Conservation (phyloP, 163 green algal species). For the Chloromonas sp. region DNA sequence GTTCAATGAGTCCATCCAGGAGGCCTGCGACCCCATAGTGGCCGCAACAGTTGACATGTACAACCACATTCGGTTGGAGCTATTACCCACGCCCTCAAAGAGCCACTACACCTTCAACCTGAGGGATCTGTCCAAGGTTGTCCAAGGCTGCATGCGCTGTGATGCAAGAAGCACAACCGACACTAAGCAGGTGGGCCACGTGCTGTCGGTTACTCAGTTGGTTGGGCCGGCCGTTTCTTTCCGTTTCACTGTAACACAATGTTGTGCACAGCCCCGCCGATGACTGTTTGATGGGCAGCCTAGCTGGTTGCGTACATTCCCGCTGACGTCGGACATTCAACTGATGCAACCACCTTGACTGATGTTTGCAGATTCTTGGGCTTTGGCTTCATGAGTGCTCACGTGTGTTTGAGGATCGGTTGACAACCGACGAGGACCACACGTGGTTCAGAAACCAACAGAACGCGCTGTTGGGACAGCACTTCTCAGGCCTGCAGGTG, state of each 20-base stretch:
- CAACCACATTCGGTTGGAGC: conserved; percentile 62
- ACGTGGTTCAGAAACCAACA: conserved; percentile 60
- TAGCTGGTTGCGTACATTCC: neutral
- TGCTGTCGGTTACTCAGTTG: neutral
- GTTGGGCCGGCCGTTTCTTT: too few relatives aligned
- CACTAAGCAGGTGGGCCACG: conserved; percentile 23
- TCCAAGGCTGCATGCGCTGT: conserved; percentile 74
- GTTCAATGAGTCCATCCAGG: conserved; percentile 35
- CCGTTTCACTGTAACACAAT: too few relatives aligned
- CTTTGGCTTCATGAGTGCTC: conserved; percentile 76
- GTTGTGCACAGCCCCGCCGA: too few relatives aligned
- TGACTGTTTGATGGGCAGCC: too few relatives aligned
- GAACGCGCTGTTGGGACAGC: conserved; percentile 24
- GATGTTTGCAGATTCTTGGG: conserved; percentile 35
- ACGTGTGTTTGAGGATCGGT: conserved; percentile 73
- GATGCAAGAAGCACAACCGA: conserved; percentile 49
- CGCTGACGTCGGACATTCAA: neutral
- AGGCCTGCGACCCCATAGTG: conserved; percentile 34
- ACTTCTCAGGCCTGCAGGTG: conserved; percentile 17
- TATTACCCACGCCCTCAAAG: conserved; percentile 75
- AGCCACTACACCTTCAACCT: conserved; percentile 87
- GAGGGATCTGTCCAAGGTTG: conserved; percentile 67
- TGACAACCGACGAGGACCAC: conserved; percentile 75
- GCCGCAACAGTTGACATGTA: conserved; percentile 58
- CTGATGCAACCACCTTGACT: neutral